phyloP scores from a whole-genome alignment of 1,139 yeast species.

The Candida pseudoviswanathii region DNA sequence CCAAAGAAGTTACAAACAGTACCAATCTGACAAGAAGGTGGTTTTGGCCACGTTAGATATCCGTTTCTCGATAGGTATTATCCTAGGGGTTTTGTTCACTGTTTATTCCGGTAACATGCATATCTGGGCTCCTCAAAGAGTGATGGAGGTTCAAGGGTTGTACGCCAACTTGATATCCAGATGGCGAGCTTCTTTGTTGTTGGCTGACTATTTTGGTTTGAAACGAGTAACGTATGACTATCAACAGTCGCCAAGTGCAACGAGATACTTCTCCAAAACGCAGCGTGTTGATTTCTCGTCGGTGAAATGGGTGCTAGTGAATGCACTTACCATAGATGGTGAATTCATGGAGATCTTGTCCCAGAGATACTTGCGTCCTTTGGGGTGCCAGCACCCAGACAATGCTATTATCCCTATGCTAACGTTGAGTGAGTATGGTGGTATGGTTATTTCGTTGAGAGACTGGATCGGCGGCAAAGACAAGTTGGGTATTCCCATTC shows the following conservation, averaged over 20 bases:
- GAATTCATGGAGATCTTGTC: slow-evolving; percentile 89
- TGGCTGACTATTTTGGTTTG: slow-evolving; percentile 88
- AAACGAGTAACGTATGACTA: slow-evolving; percentile 93
- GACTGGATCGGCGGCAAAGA: slow-evolving; percentile 85
- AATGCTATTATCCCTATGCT: slow-evolving; percentile 87
- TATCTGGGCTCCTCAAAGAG: slow-evolving; percentile 76
- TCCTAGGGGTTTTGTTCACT: slow-evolving; percentile 77
- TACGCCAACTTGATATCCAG: slow-evolving; percentile 80
- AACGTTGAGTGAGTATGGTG: slow-evolving; percentile 92
- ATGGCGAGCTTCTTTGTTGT: slow-evolving; percentile 68
- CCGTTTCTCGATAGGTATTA: slow-evolving; percentile 84
- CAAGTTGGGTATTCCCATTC: slow-evolving; percentile 49
- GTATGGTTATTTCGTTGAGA: slow-evolving; percentile 87
- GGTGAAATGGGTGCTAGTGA: slow-evolving; percentile 87
- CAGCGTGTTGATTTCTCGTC: slow-evolving; percentile 77
- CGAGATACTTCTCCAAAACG: slow-evolving; percentile 78
- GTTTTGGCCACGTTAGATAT: slow-evolving; percentile 79
- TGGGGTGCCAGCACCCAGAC: slow-evolving; percentile 80
- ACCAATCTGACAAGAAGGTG: slow-evolving; percentile 33
- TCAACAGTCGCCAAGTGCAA: slow-evolving; percentile 84
- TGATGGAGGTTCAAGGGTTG: slow-evolving; percentile 81
- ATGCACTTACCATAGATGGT: slow-evolving; percentile 90
- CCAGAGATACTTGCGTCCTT: slow-evolving; percentile 88
- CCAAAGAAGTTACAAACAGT: slow-evolving; percentile 32
- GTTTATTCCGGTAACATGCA: slow-evolving; percentile 83